Conservation (phyloP, 306 rosid genomes). For the Purshia tridentata region DNA sequence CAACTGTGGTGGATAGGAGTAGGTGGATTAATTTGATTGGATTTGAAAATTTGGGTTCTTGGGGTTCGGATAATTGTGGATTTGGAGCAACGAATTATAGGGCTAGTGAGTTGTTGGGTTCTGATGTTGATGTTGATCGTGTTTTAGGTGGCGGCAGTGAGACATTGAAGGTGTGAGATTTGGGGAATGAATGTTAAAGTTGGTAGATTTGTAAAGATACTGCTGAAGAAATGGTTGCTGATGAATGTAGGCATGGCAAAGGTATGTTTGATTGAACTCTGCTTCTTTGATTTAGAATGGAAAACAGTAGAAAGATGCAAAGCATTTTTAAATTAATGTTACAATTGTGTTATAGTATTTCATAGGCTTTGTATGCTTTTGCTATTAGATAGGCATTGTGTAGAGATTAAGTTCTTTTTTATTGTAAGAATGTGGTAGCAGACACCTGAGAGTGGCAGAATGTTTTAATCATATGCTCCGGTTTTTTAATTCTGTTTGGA, state of each 20-base stretch:
- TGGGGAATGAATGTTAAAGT: neutral
- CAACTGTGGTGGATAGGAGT: conserved; percentile 29
- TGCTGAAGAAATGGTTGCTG: neutral
- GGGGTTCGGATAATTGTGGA: conserved; percentile 1
- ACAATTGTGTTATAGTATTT: neutral
- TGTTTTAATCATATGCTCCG: neutral
- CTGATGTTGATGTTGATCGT: conserved; percentile 28
- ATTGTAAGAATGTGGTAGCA: neutral
- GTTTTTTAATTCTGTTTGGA: neutral
- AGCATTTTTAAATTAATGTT: neutral
- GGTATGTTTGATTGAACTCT: conserved; percentile 5
- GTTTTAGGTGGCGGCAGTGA: conserved; percentile 27
- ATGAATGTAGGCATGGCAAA: neutral
- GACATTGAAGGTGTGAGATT: conserved; percentile 5
- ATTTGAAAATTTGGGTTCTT: conserved; percentile 17
- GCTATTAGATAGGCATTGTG: neutral
- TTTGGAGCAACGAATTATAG: conserved; percentile 37
- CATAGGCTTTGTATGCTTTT: neutral
- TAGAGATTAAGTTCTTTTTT: neutral
- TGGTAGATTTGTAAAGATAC: neutral
- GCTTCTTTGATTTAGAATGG: neutral
- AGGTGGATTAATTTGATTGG: conserved; percentile 28
- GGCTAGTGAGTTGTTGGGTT: conserved; percentile 51
- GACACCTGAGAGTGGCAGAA: neutral
- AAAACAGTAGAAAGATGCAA: neutral